Conservation (phyloP, 140 eudicot species). For the Ambrosia hybrid region DNA sequence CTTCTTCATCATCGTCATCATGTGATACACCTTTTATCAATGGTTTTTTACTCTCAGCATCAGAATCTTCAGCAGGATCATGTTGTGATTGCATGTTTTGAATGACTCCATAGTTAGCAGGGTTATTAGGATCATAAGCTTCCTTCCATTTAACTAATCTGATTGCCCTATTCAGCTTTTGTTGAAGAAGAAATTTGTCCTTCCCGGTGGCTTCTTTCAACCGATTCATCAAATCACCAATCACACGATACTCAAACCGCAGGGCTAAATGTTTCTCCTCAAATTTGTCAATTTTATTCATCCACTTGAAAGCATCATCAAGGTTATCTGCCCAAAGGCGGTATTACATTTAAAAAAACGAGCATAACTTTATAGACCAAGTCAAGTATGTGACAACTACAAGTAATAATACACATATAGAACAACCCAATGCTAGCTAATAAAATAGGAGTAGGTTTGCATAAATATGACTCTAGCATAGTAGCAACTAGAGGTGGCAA, state of each 20-base stretch:
- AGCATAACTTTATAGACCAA: conserved; percentile 8
- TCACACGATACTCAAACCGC: conserved; percentile 73
- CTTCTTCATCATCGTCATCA: conserved; percentile 53
- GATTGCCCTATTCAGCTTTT: conserved; percentile 79
- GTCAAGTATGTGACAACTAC: not conserved
- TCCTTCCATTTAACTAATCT: conserved; percentile 73
- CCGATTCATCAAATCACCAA: conserved; percentile 80
- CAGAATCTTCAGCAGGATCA: conserved; percentile 37
- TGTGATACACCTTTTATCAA: conserved; percentile 26
- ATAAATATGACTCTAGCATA: conserved; percentile 6
- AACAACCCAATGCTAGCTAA: not conserved
- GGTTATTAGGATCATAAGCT: conserved; percentile 82
- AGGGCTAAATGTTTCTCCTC: conserved; percentile 61
- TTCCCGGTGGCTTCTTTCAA: conserved; percentile 74
- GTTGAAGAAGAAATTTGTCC: conserved; percentile 83
- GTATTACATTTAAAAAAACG: not conserved
- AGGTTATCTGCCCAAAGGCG: conserved; percentile 46
- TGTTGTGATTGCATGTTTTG: conserved; percentile 39
- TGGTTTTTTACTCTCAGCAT: conserved; percentile 34
- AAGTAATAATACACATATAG: not conserved
- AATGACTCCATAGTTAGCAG: conserved; percentile 73
- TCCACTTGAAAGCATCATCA: conserved; percentile 64
- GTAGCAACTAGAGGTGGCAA: conserved; percentile 6
- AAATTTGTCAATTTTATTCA: conserved; percentile 68
- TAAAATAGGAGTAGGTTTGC: not conserved